Percentiles rank a stretch among this genome's conserved stretches.
These are phyloP conservation scores for Symbiodinium pilosum DNA, from an alignment of 73 alveolate species.

Conservation along the genomic window DNA sequence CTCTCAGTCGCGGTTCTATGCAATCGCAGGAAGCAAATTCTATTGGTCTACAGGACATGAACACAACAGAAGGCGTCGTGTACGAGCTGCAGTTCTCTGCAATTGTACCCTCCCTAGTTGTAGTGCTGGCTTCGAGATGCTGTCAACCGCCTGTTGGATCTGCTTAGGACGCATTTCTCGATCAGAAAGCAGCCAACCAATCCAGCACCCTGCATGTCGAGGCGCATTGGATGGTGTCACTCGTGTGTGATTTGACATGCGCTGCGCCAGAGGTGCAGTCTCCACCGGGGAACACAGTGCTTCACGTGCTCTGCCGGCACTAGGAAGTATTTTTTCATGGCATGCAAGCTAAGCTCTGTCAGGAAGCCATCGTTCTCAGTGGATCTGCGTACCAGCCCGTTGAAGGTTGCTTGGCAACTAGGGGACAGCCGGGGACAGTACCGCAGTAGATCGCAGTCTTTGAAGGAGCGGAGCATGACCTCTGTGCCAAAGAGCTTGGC, in stretches of 20 bases:
- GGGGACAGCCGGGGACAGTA: not conserved
- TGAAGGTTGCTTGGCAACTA: not conserved
- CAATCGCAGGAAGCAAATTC: not conserved
- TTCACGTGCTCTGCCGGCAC: not conserved
- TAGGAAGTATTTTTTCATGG: not conserved
- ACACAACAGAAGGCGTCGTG: not conserved
- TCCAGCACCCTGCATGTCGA: constrained; percentile 10
- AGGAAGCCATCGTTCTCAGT: constrained; percentile 1
- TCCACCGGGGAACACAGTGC: not conserved
- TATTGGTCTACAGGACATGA: not conserved
- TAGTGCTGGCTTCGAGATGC: not conserved
- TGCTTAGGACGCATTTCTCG: not conserved
- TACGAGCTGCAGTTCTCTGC: constrained; percentile 7
- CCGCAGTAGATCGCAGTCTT: no score
- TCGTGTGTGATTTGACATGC: no score
- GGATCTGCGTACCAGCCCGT: constrained; percentile 14
- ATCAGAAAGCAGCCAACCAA: not conserved
- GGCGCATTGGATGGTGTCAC: not conserved
- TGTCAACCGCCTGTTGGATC: no score
- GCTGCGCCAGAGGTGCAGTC: no score
- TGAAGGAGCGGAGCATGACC: not conserved
- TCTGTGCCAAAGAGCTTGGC: not conserved
- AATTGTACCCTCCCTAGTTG: not conserved
- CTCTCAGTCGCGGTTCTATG: no score
- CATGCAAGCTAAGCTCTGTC: not conserved